Evolutionary conservation across 208 protist species (phyloP).

Genomic region (Leptomonas seymouri): DNA sequence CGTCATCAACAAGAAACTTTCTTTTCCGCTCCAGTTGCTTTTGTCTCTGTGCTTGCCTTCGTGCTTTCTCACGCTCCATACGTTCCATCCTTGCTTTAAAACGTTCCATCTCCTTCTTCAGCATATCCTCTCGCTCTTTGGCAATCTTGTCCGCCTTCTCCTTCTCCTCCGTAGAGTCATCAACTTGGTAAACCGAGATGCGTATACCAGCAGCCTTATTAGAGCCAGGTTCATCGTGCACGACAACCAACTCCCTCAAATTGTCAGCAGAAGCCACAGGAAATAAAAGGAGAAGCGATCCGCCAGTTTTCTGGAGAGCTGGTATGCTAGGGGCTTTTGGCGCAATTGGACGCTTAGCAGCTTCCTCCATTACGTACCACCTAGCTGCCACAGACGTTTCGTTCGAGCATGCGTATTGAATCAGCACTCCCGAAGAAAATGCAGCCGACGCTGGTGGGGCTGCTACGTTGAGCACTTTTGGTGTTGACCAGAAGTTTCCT

Average conservation of each 20-base stretch:
- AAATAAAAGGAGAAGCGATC: constrained; percentile 16
- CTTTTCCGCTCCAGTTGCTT: constrained; percentile 46
- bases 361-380: constrained; percentile 30
- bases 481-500: constrained; percentile 45
- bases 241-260: constrained; percentile 26
- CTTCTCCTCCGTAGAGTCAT: constrained; percentile 61
- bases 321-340: not conserved
- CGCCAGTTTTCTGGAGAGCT: not conserved
- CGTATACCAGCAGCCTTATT: constrained; percentile 13
- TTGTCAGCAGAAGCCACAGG: constrained; percentile 4
- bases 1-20: constrained; percentile 50
- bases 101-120: constrained; percentile 41
- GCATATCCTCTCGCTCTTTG: constrained; percentile 36
- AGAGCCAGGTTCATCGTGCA: constrained; percentile 3
- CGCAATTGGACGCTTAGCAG: constrained; percentile 1
- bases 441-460: constrained; percentile 33
- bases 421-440: constrained; percentile 32
- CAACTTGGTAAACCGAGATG: constrained; percentile 23
- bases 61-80: constrained; percentile 39
- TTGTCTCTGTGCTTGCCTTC: constrained; percentile 38
- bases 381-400: constrained; percentile 14
- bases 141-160: constrained; percentile 37
- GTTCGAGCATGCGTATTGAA: constrained; percentile 42
- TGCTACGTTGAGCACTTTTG: constrained; percentile 40
- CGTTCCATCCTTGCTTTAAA: constrained; percentile 41